Evolutionary conservation across 163 green algal genomes (phyloP), one percentile per base, ranked within the genome.

Genomic region (Smithsoniella earleae): DNA sequence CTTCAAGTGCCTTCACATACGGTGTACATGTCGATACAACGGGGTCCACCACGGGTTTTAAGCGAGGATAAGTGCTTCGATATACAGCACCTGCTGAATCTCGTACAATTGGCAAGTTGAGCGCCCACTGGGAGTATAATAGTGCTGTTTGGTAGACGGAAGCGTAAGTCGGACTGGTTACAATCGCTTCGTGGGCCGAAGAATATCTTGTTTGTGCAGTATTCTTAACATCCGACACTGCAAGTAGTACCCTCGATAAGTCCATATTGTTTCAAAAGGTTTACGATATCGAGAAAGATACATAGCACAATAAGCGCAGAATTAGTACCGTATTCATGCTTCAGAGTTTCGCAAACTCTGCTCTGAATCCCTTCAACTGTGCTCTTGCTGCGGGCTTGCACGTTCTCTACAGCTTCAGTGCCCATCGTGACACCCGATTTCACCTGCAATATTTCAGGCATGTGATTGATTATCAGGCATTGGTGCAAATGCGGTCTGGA

Each of bases 1-100:
- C 58, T 34, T 69, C 58, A 4, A 69, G 28, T n/a, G 58, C 58
- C 20, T 33, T 69, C 25, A 69, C 58, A 40, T 69, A 69, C 16
- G 58, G 58, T 13, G 38, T 33, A 5, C 40, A 1, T 13, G 6
- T 69, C 6, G 58, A 43, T 30, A 30, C 8, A 13, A 69, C 58
- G 28, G 58, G 58, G 25, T 69, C 58, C 0, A 69, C 58, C 18
- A 69, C 58, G 58, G 30, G 18, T 13, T 69, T 69, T 33, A 69
- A 30, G 4, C 58, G 58, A 30, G 58, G 58, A 40, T 69, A 69
- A 16, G 34, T 13, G 4, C 30, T 43, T 4, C 34, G 18, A 34
- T 69, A 43, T n/a, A 69, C 25, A 18, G 43, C 58, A 20, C 25
- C 58, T 4, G 58, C 58, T n/a, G 58, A 34, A 30, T 69, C 43